These are phyloP conservation scores for Phytopythium oedochilum DNA, from an alignment of 352 stramenopile genomes.

Conservation along the genomic window DNA sequence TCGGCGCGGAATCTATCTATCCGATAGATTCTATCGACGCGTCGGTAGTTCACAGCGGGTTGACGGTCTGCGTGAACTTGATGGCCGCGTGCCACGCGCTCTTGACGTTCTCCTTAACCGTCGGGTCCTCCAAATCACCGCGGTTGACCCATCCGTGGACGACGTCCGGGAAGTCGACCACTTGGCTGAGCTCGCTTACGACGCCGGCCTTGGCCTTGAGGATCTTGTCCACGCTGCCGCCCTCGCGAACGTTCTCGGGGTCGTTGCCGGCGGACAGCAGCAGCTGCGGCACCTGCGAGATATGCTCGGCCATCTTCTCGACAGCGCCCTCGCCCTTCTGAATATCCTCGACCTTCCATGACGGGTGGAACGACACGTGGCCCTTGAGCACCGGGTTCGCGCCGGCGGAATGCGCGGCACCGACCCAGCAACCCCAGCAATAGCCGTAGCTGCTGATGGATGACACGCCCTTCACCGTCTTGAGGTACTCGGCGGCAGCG, in stretches of 20 bases:
- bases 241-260: slow-evolving; percentile 17
- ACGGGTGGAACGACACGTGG: slow-evolving; percentile 34
- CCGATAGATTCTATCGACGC: no score
- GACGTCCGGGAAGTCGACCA: slow-evolving; percentile 37
- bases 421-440: slow-evolving; percentile 29
- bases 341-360: slow-evolving; percentile 21
- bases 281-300: slow-evolving; percentile 23
- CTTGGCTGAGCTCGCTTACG: slow-evolving; percentile 10
- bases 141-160: slow-evolving; percentile 54
- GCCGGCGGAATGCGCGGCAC: slow-evolving; percentile 8
- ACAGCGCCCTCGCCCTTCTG: slow-evolving; percentile 19
- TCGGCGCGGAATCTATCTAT: no score
- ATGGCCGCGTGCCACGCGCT: slow-evolving; percentile 45
- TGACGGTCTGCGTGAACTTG: slow-evolving; percentile 37
- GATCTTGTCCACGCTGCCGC: slow-evolving; percentile 24
- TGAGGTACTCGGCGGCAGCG: slow-evolving; percentile 14
- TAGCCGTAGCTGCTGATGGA: slow-evolving; percentile 29
- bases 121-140: slow-evolving; percentile 33
- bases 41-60: slow-evolving; percentile 2
- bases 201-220: slow-evolving; percentile 12
- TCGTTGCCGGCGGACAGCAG: slow-evolving; percentile 30
- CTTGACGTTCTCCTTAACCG: slow-evolving; percentile 26
- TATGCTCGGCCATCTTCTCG: slow-evolving; percentile 15
- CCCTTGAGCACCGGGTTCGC: slow-evolving; percentile 14
- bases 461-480: slow-evolving; percentile 15